Percentiles rank a stretch among this genome's conserved stretches.
Conservation (phyloP, 176 grass and related monocot species). For the Oryza nivara region DNA sequence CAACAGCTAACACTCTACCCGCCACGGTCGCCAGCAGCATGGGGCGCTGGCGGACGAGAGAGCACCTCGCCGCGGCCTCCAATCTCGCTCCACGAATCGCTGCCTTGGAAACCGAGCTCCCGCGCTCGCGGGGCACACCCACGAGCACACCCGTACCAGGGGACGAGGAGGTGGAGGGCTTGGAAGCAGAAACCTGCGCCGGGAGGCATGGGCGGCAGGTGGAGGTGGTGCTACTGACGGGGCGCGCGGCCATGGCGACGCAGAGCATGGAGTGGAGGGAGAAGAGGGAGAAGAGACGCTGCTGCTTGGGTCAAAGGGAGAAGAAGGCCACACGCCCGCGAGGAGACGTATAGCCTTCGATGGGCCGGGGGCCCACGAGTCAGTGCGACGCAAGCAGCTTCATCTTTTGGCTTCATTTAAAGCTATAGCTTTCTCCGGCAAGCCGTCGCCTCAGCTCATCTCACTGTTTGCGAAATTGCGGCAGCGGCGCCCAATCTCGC, state of each 20-base stretch:
- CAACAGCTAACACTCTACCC: background rate
- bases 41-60: background rate
- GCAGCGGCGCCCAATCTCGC: background rate
- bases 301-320: background rate
- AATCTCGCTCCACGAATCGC: constrained; percentile 6
- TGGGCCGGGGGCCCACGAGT: background rate
- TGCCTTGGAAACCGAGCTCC: background rate
- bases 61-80: background rate
- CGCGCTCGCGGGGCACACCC: background rate
- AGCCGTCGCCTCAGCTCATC: background rate
- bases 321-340: background rate
- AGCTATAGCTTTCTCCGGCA: background rate
- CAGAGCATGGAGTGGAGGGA: constrained; percentile 25
- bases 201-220: background rate
- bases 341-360: background rate
- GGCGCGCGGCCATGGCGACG: constrained; percentile 43
- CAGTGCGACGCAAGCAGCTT: background rate
- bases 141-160: background rate
- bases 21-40: constrained; percentile 34
- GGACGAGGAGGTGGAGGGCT: background rate
- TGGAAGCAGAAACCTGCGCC: background rate
- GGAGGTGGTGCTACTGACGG: background rate
- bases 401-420: background rate
- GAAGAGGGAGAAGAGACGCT: background rate
- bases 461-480: background rate